A percentile compares a stretch with the other conserved stretches of the same genome.
These are phyloP conservation scores for Saccharomyces jurei DNA, from an alignment of 805 yeast genomes.

Conservation along the genomic window DNA sequence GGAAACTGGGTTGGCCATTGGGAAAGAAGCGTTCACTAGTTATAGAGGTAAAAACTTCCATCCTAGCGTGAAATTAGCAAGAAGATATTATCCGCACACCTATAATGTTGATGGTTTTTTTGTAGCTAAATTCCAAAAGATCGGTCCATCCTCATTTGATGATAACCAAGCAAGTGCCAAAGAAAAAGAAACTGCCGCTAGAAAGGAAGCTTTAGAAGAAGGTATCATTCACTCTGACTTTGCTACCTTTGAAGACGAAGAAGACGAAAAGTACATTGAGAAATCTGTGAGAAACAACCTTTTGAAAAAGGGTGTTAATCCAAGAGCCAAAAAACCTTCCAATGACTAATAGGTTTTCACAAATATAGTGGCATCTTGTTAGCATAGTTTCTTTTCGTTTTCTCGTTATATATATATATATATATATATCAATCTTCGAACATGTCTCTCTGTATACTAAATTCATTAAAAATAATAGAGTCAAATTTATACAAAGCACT, in stretches of 20 bases:
- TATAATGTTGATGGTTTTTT: slow-evolving; percentile 97
- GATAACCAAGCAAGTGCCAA: slow-evolving; percentile 78
- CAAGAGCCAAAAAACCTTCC: slow-evolving; percentile 34
- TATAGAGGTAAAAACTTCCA: slow-evolving; percentile 89
- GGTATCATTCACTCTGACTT: slow-evolving; percentile 81
- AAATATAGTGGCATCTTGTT: background rate
- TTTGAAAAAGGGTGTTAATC: slow-evolving; percentile 67
- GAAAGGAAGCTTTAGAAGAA: slow-evolving; percentile 74
- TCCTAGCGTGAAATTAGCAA: slow-evolving; percentile 65
- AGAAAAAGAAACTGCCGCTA: slow-evolving; percentile 75
- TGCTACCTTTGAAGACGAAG: slow-evolving; percentile 69
- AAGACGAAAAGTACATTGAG: slow-evolving; percentile 64
- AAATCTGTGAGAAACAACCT: slow-evolving; percentile 57
- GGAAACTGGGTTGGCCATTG: slow-evolving; percentile 85
- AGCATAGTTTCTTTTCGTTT: background rate
- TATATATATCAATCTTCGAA: background rate
- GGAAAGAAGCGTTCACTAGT: slow-evolving; percentile 91
- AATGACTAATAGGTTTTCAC: slow-evolving; percentile 3
- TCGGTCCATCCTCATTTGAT: slow-evolving; percentile 78
- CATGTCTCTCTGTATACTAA: background rate
- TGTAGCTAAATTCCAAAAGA: slow-evolving; percentile 93
- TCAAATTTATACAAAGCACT: background rate
- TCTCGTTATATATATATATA: background rate
- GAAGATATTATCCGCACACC: slow-evolving; percentile 97
- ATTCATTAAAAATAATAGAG: background rate